phyloP scores from a whole-genome alignment of 352 stramenopile species.

The Blastocystis sp. region DNA sequence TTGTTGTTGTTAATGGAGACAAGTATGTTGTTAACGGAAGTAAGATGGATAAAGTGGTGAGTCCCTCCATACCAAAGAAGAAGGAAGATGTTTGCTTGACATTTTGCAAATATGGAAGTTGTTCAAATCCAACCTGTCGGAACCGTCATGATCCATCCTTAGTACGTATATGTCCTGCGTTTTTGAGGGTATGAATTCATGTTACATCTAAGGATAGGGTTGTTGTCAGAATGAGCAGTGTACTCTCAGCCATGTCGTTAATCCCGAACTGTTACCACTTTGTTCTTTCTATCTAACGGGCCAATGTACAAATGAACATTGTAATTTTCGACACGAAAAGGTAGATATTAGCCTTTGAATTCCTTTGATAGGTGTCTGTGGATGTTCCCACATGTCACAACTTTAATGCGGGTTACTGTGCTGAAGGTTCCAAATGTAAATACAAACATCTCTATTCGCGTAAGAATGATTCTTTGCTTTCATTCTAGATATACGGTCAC shows the following conservation, averaged over 20 bases:
- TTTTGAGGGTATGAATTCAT: background rate
- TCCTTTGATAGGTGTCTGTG: background rate
- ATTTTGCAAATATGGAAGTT: conserved; percentile 43
- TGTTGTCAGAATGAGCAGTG: conserved; percentile 38
- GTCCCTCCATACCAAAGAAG: background rate
- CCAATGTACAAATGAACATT: conserved; percentile 5
- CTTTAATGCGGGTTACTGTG: conserved; percentile 51
- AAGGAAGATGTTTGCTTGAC: background rate
- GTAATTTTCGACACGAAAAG: conserved; percentile 33
- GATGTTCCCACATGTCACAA: conserved; percentile 7
- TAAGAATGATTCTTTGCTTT: background rate
- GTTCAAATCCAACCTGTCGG: background rate
- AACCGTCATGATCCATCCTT: conserved; percentile 15
- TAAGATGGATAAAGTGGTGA: conserved; percentile 12
- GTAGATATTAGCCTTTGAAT: background rate
- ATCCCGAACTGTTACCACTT: conserved; percentile 10
- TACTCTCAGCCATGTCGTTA: conserved; percentile 32
- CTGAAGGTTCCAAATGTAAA: background rate
- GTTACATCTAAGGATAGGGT: background rate
- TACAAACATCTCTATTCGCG: conserved; percentile 53
- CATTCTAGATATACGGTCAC: background rate
- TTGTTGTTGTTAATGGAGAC: conserved; percentile 42
- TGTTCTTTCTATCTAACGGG: conserved; percentile 15
- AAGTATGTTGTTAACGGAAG: conserved; percentile 47
- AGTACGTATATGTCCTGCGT: conserved; percentile 41